Base-by-base conservation (phyloP, 2,329 filamentous ascomycete genomes). In the Aspergillus flavus region DNA sequence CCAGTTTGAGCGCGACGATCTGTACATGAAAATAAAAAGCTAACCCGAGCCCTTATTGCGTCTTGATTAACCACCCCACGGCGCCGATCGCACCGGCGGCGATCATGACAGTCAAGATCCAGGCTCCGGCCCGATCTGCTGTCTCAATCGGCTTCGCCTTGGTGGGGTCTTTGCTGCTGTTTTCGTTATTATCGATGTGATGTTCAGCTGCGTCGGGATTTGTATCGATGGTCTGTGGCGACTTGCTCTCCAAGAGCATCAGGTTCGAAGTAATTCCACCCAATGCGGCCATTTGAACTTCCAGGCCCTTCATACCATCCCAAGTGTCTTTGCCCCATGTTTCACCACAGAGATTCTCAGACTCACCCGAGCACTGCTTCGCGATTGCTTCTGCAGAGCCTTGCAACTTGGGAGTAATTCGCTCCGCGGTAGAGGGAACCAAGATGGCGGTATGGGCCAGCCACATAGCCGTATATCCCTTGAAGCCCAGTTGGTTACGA, bases 401-500 rank as follows among this genome's bases (percentile, higher is more conserved):
- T 57, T 80, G 78, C 12, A 92, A 80, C 32, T 85, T 81, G 1
- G 86, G 83, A 58, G 85, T 77, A 66, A 92, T 87, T 36, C 73
- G 78, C 0, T 81, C 75, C n/a, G 73, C 73, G 1, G 85, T 87
- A 59, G 83, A 83, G 0, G 89, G 89, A 0, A 86, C 89, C n/a
- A 91, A 62, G 68, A 88, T 82, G 4, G 85, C 84, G 1, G 85
- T 82, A 28, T 84, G 80, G 2, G 86, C 81, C 68, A 91, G 80
- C 85, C 87, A 90, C 41, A 88, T 85, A 68, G 87, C 83, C 19
- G 91, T 80, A 67, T 88, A 88, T 48, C 89, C 89, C 77, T 91
- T 91, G 83, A 89, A 92, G 1, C 85, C 86, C 59, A 86, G 75
- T 82, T 92, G 89, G 71, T 93, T 90, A 52, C 84, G 81, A 57